Evolutionary conservation across 768 basidiomycete genomes (phyloP).

Genomic region (Antrodiella citrinella): DNA sequence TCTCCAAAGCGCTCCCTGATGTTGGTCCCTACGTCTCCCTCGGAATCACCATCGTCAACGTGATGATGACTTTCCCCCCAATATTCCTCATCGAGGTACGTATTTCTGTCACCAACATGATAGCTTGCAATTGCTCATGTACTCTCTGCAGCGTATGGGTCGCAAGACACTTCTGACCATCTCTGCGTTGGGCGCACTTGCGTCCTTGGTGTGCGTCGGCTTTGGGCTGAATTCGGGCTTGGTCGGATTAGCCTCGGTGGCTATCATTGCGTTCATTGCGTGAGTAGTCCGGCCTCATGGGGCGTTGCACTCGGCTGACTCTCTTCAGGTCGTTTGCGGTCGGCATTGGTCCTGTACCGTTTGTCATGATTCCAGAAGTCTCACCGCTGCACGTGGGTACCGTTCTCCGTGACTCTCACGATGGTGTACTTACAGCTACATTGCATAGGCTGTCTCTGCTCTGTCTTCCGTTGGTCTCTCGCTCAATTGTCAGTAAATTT

Average conservation of each 20-base stretch:
- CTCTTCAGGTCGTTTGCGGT: constrained; percentile 69
- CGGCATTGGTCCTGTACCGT: constrained; percentile 89
- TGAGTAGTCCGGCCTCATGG: constrained; percentile 25
- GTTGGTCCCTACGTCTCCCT: constrained; percentile 77
- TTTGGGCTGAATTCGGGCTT: constrained; percentile 58
- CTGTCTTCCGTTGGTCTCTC: constrained; percentile 71
- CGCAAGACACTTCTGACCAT: constrained; percentile 58
- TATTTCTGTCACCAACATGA: not conserved
- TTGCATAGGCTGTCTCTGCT: constrained; percentile 63
- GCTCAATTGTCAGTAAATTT: constrained; percentile 58
- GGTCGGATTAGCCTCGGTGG: constrained; percentile 56
- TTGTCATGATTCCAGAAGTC: constrained; percentile 87
- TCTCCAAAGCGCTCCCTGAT: constrained; percentile 71
- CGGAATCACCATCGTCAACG: constrained; percentile 79
- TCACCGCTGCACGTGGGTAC: constrained; percentile 66
- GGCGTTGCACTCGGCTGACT: not conserved
- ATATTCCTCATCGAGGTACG: constrained; percentile 79
- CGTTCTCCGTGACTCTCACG: constrained; percentile 1
- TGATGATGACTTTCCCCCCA: constrained; percentile 75
- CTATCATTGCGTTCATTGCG: constrained; percentile 79
- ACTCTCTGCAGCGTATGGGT: constrained; percentile 50
- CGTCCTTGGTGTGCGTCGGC: constrained; percentile 61
- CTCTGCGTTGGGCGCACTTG: constrained; percentile 58
- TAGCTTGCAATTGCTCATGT: not conserved
- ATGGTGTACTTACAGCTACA: not conserved